Percentiles rank a stretch among this genome's conserved stretches.
Conservation (phyloP, 257 asterid genomes). For the Perilla frutescens region DNA sequence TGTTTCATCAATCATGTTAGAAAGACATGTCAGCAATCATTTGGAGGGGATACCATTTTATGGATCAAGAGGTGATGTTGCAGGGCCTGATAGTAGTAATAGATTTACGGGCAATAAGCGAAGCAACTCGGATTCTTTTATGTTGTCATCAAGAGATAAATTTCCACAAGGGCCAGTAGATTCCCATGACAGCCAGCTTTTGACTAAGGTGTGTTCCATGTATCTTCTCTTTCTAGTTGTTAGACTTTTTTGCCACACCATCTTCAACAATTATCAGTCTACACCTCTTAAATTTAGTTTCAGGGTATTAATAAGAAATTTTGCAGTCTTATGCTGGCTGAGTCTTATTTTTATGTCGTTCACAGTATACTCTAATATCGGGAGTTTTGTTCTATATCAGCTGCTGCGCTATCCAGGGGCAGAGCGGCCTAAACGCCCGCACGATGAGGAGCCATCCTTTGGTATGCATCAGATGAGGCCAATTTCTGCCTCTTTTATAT, state of each 20-base stretch:
- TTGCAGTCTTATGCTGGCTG: constrained; percentile 15
- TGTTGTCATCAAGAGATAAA: constrained; percentile 69
- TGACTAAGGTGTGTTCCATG: constrained; percentile 62
- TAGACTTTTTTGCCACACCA: background rate
- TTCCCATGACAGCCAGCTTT: constrained; percentile 68
- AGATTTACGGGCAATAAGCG: constrained; percentile 68
- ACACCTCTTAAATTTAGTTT: background rate
- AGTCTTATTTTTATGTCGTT: constrained; percentile 22
- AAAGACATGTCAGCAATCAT: constrained; percentile 64
- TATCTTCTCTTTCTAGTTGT: background rate
- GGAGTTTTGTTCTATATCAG: constrained; percentile 62
- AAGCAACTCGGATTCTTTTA: constrained; percentile 74
- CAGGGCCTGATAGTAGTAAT: constrained; percentile 62
- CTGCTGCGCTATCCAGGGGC: constrained; percentile 73
- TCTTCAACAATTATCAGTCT: background rate
- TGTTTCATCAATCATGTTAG: constrained; percentile 56
- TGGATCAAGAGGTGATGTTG: constrained; percentile 69
- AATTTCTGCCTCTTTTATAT: constrained; percentile 51
- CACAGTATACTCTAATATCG: constrained; percentile 44
- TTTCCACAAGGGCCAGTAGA: constrained; percentile 60
- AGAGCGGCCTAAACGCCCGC: constrained; percentile 56
- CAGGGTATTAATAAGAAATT: background rate
- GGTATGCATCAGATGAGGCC: constrained; percentile 66
- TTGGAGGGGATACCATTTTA: constrained; percentile 81
- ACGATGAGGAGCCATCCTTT: constrained; percentile 61